Conservation (phyloP, 108 stramenopile species). For the Stephanodiscus triporus region DNA sequence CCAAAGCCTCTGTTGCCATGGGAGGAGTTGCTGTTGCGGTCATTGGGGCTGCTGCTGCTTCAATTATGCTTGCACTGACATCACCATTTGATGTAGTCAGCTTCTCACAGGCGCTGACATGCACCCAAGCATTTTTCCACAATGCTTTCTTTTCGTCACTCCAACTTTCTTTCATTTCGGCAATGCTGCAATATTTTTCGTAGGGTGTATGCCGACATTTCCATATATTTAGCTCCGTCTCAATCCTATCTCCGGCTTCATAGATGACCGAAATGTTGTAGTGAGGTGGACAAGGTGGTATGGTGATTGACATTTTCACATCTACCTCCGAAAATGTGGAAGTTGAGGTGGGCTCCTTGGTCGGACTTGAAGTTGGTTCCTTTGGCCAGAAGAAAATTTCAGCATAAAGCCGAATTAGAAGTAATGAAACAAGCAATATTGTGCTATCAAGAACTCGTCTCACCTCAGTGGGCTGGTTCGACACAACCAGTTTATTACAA, state of each 20-base stretch:
- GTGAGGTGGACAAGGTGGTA: constrained; percentile 6
- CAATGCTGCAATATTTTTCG: constrained; percentile 3
- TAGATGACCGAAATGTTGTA: background rate
- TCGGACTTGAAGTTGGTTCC: background rate
- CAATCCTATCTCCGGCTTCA: background rate
- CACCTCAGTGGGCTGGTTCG: background rate
- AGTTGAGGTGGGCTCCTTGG: background rate
- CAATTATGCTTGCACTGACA: background rate
- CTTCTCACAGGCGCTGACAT: background rate
- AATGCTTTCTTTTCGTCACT: background rate
- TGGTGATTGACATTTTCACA: background rate
- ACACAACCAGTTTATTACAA: background rate
- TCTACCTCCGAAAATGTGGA: background rate
- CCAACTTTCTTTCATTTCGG: background rate
- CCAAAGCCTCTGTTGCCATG: background rate
- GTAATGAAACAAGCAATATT: background rate
- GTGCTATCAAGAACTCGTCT: background rate
- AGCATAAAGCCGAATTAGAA: background rate
- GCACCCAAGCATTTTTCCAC: constrained; percentile 9
- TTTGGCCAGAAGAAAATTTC: background rate
- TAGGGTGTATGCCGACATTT: background rate
- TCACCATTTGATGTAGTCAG: background rate
- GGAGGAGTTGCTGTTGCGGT: constrained; percentile 1
- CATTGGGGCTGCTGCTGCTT: background rate
- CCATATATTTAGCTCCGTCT: background rate